phyloP scores from a whole-genome alignment of 2,329 filamentous ascomycete genomes.

The Xylaria sp. region DNA sequence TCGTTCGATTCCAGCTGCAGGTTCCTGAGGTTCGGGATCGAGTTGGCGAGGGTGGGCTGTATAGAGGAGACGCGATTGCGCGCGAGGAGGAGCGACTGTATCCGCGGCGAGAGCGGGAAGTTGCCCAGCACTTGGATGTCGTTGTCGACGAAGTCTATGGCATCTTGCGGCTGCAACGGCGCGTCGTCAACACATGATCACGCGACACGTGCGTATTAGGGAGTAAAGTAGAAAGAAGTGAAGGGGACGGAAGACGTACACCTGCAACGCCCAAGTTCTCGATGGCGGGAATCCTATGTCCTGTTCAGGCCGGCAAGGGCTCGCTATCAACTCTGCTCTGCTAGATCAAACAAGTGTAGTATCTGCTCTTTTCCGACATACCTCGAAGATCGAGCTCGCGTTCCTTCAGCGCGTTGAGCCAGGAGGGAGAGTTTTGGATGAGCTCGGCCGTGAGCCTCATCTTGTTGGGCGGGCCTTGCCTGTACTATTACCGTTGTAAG shows the following conservation, averaged over 20 bases:
- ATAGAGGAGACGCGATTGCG: conserved; percentile 86
- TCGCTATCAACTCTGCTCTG: conserved; percentile 84
- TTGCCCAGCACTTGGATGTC: conserved; percentile 88
- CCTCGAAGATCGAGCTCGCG: conserved; percentile 99
- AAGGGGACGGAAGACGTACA: conserved; percentile 55
- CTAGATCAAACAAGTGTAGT: conserved; percentile 70
- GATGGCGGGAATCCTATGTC: conserved; percentile 95
- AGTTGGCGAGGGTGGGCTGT: conserved; percentile 72
- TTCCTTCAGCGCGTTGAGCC: conserved; percentile 98
- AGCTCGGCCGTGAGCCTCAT: conserved; percentile 98
- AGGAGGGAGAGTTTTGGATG: conserved; percentile 92
- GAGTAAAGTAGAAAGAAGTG: conserved; percentile 7
- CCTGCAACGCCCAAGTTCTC: conserved; percentile 96
- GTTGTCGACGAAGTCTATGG: conserved; percentile 98
- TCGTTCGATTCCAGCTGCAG: conserved; percentile 84
- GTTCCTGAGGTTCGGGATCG: conserved; percentile 79
- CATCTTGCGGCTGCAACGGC: conserved; percentile 76
- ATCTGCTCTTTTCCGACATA: conserved; percentile 97
- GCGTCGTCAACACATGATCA: neutral
- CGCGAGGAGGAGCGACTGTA: conserved; percentile 85
- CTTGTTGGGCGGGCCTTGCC: conserved; percentile 35
- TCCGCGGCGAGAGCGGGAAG: conserved; percentile 87
- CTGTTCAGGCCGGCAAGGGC: conserved; percentile 65
- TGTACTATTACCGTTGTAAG: conserved; percentile 17
- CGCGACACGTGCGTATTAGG: neutral